A percentile compares a stretch with the other conserved stretches of the same genome.
Evolutionary conservation across 208 protist species (phyloP).

Genomic region (Leishmania arabica): DNA sequence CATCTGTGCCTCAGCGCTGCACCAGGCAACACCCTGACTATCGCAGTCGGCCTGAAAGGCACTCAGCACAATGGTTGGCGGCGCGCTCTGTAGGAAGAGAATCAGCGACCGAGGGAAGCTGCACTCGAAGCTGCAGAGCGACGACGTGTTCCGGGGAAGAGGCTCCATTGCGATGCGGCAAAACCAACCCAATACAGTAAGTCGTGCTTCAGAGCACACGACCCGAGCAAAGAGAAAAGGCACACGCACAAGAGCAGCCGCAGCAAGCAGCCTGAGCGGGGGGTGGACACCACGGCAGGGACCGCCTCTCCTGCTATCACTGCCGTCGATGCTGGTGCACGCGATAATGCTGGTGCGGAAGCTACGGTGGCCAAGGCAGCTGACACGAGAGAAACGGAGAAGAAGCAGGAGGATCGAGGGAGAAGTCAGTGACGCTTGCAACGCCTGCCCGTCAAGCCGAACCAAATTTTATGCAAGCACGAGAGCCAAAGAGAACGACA

Average conservation of each 20-base stretch:
- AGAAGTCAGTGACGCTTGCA: no score
- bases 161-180: background rate
- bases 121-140: constrained; percentile 13
- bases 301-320: background rate
- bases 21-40: constrained; percentile 53
- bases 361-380: background rate
- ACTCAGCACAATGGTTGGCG: constrained; percentile 48
- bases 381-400: background rate
- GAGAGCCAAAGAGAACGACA: no score
- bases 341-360: background rate
- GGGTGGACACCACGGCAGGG: background rate
- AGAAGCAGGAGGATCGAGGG: background rate
- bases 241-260: background rate
- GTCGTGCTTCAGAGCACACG: background rate
- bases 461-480: no score
- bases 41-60: constrained; percentile 73
- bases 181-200: background rate
- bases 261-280: background rate
- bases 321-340: background rate
- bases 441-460: no score
- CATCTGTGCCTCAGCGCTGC: constrained; percentile 46
- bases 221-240: background rate
- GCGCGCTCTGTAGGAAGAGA: constrained; percentile 70
- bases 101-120: constrained; percentile 57
- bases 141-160: constrained; percentile 7